Base-by-base conservation (phyloP, 192 early-diverging fungal species). In the Rhizophagus prolifer region DNA sequence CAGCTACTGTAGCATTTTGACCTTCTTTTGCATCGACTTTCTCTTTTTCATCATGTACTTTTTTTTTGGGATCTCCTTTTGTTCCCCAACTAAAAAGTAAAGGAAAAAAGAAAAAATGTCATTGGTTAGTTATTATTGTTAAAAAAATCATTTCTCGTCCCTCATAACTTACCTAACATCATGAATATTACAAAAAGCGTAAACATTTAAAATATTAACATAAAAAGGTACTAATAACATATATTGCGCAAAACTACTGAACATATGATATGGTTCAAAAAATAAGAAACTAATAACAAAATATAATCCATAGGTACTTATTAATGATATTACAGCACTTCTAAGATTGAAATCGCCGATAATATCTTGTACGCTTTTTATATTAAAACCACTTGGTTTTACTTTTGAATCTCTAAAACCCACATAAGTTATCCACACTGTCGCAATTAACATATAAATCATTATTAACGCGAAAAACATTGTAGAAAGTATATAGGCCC, bases 41-140 rank as follows among this genome's bases (percentile, higher is more conserved):
- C 23, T 72, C 65, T n/a, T 73, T 41, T 21, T 67, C 74, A 71
- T 87, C 85, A 16, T 78, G 81, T 38, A 70, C 65, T 21, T 79
- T 38, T 25, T 74, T 72, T 66, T 94, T 92, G 80, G 50, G 14
- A 0, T 92, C 91, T 58, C 94, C 92, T 83, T 94, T 95, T 14
- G 94, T 95, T 66, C 94, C 94, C 94, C 94, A 95, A 59, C 88
- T 89, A 61, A 41, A n/a, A 44, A 44, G 10, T n/a, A 8, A 36
- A 21, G 19, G 21, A n/a, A 34, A 41, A 38, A 41, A 9, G 50
- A 67, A 41, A 21, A 38, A 38, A 8, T 38, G 7, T 5, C 36
- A 38, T 38, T 38, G 7, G 5, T 5, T n/a, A n/a, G n/a, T n/a
- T n/a, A n/a, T n/a, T n/a, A n/a, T n/a, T n/a, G n/a, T n/a, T n/a